These are phyloP conservation scores for Fusarium sp. DNA, from an alignment of 2,329 filamentous ascomycete genomes.

Conservation along the genomic window DNA sequence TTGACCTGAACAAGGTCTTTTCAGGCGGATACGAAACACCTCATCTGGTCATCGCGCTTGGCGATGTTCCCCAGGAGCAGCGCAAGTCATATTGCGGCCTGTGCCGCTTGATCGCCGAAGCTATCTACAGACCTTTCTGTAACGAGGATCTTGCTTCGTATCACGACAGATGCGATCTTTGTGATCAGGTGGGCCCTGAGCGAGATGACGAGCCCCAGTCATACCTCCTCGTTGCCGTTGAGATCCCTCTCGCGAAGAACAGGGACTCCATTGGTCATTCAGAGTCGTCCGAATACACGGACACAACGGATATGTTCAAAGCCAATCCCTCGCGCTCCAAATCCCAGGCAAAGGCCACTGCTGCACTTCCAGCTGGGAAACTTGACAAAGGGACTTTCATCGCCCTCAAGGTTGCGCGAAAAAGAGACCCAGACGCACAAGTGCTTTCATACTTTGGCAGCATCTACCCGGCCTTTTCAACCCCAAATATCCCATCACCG, in stretches of 20 bases:
- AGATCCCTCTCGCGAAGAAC: neutral
- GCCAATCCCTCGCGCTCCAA: neutral
- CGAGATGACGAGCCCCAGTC: neutral
- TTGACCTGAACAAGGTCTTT: slow-evolving; percentile 10
- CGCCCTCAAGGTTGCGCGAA: neutral
- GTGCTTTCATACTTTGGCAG: neutral
- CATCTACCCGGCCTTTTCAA: neutral
- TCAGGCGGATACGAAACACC: slow-evolving; percentile 4
- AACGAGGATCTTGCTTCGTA: neutral
- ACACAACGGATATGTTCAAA: neutral
- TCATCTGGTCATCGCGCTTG: neutral
- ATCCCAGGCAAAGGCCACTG: no score
- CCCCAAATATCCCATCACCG: neutral
- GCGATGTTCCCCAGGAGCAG: neutral
- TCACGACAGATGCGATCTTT: slow-evolving; percentile 1
- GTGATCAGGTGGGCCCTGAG: neutral
- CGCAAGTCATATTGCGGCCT: neutral
- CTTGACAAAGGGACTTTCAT: neutral
- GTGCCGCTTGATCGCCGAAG: slow-evolving; percentile 1
- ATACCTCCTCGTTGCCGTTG: neutral
- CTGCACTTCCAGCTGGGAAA: neutral
- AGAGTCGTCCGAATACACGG: neutral
- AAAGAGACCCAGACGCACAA: neutral
- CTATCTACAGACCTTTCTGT: slow-evolving; percentile 3
- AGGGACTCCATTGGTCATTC: slow-evolving; percentile 7